Conservation (phyloP, 306 rosid species). For the Prunus salicina region DNA sequence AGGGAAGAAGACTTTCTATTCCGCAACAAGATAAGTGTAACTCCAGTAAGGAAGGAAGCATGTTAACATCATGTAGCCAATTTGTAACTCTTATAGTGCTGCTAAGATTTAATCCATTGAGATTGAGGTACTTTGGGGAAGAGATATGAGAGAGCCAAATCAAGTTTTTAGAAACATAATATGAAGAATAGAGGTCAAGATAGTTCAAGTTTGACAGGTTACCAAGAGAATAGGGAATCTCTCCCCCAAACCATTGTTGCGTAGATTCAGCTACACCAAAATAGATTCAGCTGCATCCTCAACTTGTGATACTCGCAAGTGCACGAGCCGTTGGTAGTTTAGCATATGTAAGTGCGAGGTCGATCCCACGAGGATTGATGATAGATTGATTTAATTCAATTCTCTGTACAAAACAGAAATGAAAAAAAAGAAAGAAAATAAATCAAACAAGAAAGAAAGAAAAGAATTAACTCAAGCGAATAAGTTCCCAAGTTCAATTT, state of each 20-base stretch:
- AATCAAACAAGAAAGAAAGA: no score
- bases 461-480: no score
- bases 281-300: no score
- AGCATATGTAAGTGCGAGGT: no score
- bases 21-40: background rate
- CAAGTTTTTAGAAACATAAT: background rate
- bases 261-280: no score
- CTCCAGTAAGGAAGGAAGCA: background rate
- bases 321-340: no score
- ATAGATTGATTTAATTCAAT: no score
- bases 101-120: slow-evolving; percentile 23
- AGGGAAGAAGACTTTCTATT: background rate
- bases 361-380: no score
- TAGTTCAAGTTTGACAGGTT: background rate
- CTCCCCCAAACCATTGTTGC: slow-evolving; percentile 13
- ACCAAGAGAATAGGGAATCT: background rate
- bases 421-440: no score
- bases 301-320: no score
- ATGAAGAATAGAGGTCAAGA: slow-evolving; percentile 11
- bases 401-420: no score
- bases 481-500: no score
- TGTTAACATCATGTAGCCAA: slow-evolving; percentile 1
- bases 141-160: slow-evolving; percentile 25
- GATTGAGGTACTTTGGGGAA: slow-evolving; percentile 9
- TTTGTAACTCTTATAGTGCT: background rate